Base-by-base conservation (phyloP, 345 rosid genomes). In the Linum usitatissimum region DNA sequence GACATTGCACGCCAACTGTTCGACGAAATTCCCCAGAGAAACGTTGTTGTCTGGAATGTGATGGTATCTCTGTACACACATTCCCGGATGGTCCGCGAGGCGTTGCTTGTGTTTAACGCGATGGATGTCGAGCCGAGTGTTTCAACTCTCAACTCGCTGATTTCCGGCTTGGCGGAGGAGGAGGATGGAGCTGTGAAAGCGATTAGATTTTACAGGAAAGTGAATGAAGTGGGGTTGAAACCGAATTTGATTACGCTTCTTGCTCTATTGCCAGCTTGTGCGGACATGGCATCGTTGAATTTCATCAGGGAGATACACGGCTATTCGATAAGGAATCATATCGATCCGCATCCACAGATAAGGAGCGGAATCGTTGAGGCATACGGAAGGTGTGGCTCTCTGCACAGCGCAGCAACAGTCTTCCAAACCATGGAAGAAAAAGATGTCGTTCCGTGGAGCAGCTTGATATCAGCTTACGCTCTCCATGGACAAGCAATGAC, bases 401-500 rank as follows among this genome's bases (percentile, higher is more conserved):
- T 82, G 63, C 23, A 17, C 18, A 67, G 70, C 40, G 85, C 82
- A 23, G 30, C 66, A 13, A 62, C 49, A 30, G 81, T 80, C 21
- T 82, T 85, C 70, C 49, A 68, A 2, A 51, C 61, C 9, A 55
- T 82, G 81, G 19, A 34, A 17, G 78, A 77, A 45, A 81, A 74
- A 31, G 85, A 86, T 68, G 84, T 80, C 57, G 85, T 86, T 64
- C 84, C 85, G 13, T 86, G 87, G 90, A 84, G 84, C 63, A 79
- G 85, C 68, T 60, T 84, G 72, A 82, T 86, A 60, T 84, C 89
- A 0, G 90, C 81, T n/a, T 77, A 78, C 45, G 93, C 87, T 1
- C 59, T 84, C 62, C 84, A 82, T 2, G 93, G 89, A 38, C 79
- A 84, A 30, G 90, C 90, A 0, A 66, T 62, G 67, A 21, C 66